Percentiles rank a stretch among this genome's conserved stretches.
phyloP scores from a whole-genome alignment of 306 rosid genomes.

The Cicer yamashitae region DNA sequence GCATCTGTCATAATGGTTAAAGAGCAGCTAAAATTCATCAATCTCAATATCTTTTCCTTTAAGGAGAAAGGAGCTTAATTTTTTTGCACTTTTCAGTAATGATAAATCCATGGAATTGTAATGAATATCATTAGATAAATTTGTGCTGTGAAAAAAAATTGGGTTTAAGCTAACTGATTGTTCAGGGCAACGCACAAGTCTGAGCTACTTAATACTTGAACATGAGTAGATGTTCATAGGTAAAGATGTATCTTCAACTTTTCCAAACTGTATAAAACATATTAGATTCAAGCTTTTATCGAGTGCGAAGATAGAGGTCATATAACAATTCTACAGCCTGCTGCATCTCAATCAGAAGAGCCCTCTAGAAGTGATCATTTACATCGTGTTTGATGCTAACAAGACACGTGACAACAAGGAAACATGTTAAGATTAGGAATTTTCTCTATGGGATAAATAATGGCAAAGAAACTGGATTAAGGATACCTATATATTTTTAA shows the following conservation, averaged over 20 bases:
- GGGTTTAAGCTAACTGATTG: constrained; percentile 11
- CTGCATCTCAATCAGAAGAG: constrained; percentile 21
- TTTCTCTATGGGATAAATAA: constrained; percentile 16
- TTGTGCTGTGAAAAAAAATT: background rate
- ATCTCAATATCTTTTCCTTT: background rate
- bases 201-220: constrained; percentile 18
- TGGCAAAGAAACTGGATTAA: constrained; percentile 1
- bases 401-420: constrained; percentile 11
- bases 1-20: constrained; percentile 21
- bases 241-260: constrained; percentile 19
- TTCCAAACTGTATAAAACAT: background rate
- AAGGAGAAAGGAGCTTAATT: background rate
- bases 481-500: background rate
- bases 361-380: constrained; percentile 17
- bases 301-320: constrained; percentile 19
- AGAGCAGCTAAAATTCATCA: constrained; percentile 23
- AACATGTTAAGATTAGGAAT: background rate
- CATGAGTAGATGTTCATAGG: constrained; percentile 16
- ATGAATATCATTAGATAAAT: constrained; percentile 7
- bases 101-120: constrained; percentile 17
- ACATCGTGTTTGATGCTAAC: background rate
- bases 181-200: constrained; percentile 2
- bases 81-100: constrained; percentile 9
- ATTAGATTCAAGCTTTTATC: background rate
- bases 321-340: background rate